A percentile compares a stretch with the other conserved stretches of the same genome.
Conservation (phyloP, 345 rosid genomes). For the Passiflora organensis region DNA sequence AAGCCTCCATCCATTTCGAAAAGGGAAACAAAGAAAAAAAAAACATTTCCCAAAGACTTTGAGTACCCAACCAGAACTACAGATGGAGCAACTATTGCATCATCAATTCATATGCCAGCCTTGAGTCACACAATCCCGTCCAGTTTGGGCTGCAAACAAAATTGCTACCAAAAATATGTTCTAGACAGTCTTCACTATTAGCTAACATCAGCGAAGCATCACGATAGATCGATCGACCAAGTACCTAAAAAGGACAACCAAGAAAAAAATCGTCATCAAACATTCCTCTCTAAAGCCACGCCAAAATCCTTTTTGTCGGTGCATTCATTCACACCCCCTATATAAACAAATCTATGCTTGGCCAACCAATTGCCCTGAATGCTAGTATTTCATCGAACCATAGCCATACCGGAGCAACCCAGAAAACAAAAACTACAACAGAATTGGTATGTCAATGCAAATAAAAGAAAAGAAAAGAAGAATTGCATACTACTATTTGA, state of each 20-base stretch:
- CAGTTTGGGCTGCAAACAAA: background rate
- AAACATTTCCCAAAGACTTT: no score
- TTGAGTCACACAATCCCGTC: background rate
- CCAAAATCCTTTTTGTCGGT: conserved; percentile 13
- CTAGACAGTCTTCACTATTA: background rate
- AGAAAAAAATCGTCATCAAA: background rate
- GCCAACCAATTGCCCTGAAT: background rate
- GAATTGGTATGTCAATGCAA: background rate
- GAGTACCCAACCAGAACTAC: no score
- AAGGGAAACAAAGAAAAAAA: no score
- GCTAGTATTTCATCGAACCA: background rate
- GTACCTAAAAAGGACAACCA: background rate
- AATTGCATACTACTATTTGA: no score
- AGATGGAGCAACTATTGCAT: no score
- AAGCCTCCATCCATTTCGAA: no score
- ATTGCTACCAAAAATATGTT: conserved; percentile 1
- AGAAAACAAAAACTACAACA: background rate
- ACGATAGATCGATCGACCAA: background rate
- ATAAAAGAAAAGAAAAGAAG: background rate
- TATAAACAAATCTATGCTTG: background rate
- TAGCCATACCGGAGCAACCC: background rate
- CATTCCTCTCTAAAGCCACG: background rate
- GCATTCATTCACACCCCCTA: conserved; percentile 8
- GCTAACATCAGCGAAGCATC: background rate
- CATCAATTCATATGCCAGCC: conserved; percentile 6